phyloP scores from a whole-genome alignment of 805 yeast species.

The Cyberlindnera suaveolens region DNA sequence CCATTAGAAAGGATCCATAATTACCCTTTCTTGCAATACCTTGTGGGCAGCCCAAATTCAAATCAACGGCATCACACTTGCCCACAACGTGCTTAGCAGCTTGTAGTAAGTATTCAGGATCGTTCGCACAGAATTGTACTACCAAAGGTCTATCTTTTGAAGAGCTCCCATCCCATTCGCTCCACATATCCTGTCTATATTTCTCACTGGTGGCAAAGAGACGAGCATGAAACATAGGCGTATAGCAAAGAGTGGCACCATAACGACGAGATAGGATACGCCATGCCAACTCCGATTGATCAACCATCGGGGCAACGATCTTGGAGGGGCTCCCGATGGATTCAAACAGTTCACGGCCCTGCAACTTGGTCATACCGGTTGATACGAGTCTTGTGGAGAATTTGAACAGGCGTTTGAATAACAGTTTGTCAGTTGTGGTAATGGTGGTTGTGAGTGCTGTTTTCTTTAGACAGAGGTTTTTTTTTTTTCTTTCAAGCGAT shows the following conservation, averaged over 20 bases:
- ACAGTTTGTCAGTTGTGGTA: not conserved
- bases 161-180: slow-evolving; percentile 64
- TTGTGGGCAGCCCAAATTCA: slow-evolving; percentile 97
- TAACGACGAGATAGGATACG: slow-evolving; percentile 75
- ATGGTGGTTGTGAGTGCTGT: not conserved
- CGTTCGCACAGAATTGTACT: slow-evolving; percentile 96
- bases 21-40: slow-evolving; percentile 94
- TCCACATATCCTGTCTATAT: slow-evolving; percentile 73
- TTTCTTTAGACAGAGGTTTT: not conserved
- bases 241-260: slow-evolving; percentile 91
- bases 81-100: slow-evolving; percentile 83
- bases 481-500: not conserved
- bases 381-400: not conserved
- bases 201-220: slow-evolving; percentile 80
- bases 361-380: slow-evolving; percentile 17
- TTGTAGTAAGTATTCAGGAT: slow-evolving; percentile 70
- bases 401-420: not conserved
- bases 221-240: slow-evolving; percentile 96
- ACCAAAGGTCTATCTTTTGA: slow-evolving; percentile 75
- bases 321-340: slow-evolving; percentile 69
- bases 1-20: slow-evolving; percentile 95
- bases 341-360: slow-evolving; percentile 68
- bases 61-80: slow-evolving; percentile 91
- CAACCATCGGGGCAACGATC: slow-evolving; percentile 98
- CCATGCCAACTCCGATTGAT: slow-evolving; percentile 95